Conservation (phyloP, 108 stramenopile species). For the Skeletonema costatum region DNA sequence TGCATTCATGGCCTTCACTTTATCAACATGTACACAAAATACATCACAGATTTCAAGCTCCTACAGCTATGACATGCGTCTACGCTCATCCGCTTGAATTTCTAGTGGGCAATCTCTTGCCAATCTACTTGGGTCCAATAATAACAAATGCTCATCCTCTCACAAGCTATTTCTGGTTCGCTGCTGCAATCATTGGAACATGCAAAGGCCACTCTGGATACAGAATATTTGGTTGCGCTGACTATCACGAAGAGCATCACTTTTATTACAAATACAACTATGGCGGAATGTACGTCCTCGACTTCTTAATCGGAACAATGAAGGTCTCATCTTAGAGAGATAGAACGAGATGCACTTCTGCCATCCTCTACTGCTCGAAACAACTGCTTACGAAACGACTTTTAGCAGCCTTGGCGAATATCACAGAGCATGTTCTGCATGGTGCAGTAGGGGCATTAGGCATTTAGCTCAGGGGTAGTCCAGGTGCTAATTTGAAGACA, state of each 20-base stretch:
- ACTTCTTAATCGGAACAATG: conserved; percentile 1
- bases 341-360: too few species aligned
- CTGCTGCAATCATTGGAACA: conserved; percentile 28
- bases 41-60: conserved; percentile 25
- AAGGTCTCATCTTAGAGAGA: too few species aligned
- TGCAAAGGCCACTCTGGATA: conserved; percentile 31
- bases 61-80: conserved; percentile 14
- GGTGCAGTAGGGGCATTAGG: too few species aligned
- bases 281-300: conserved; percentile 22
- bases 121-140: conserved; percentile 8
- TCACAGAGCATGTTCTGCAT: too few species aligned
- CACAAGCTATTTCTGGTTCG: conserved; percentile 18
- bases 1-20: conserved; percentile 15
- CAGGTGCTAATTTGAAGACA: too few species aligned
- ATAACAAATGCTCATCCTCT: conserved; percentile 25
- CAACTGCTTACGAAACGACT: too few species aligned
- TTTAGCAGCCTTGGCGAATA: too few species aligned
- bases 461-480: too few species aligned
- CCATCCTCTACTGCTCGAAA: too few species aligned
- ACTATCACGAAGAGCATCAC: conserved; percentile 32
- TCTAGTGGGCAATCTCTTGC: conserved; percentile 17
- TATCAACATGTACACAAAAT: conserved; percentile 25
- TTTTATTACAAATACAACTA: conserved; percentile 25
- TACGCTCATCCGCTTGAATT: conserved; percentile 38
- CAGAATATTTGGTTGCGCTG: conserved; percentile 1